A percentile compares a stretch with the other conserved stretches of the same genome.
Evolutionary conservation across 1,284 basidiomycete species (phyloP).

Genomic region (Trametes hirsuta): DNA sequence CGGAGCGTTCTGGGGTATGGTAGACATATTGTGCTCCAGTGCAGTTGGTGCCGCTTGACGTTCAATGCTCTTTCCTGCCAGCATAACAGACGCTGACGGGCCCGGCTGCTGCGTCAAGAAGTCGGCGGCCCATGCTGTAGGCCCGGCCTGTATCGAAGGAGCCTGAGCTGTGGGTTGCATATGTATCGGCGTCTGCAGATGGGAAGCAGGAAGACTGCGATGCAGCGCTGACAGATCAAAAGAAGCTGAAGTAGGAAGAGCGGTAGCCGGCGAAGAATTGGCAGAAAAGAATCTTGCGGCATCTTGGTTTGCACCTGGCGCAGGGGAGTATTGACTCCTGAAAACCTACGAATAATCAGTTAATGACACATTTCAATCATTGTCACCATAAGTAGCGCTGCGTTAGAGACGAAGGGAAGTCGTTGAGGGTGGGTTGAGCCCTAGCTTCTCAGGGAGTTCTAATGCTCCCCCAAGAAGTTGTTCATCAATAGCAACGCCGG

Average conservation of each 20-base stretch:
- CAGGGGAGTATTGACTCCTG: constrained; percentile 51
- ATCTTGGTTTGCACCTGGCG: constrained; percentile 59
- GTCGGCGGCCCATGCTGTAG: constrained; percentile 62
- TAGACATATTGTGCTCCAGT: constrained; percentile 15
- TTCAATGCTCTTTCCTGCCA: neutral
- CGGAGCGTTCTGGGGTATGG: constrained; percentile 3
- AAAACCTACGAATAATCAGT: constrained; percentile 50
- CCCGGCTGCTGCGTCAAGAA: constrained; percentile 48
- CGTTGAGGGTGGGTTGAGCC: no score
- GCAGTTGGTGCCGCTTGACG: constrained; percentile 9
- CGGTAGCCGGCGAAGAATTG: constrained; percentile 35
- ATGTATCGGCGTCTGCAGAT: constrained; percentile 34
- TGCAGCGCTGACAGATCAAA: constrained; percentile 65
- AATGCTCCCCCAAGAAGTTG: no score
- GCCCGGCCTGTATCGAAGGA: constrained; percentile 18
- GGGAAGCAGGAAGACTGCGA: constrained; percentile 49
- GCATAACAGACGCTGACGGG: constrained; percentile 5
- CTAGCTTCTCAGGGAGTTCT: no score
- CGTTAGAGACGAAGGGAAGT: no score
- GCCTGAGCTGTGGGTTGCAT: constrained; percentile 31
- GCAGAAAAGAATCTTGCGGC: constrained; percentile 69
- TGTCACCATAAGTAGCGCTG: no score
- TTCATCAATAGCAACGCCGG: no score
- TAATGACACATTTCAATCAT: neutral
- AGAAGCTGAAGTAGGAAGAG: constrained; percentile 40